A percentile compares a stretch with the other conserved stretches of the same genome.
Evolutionary conservation across 371 early-diverging fungal genomes (phyloP).

Genomic region (Lichtheimia corymbifera): DNA sequence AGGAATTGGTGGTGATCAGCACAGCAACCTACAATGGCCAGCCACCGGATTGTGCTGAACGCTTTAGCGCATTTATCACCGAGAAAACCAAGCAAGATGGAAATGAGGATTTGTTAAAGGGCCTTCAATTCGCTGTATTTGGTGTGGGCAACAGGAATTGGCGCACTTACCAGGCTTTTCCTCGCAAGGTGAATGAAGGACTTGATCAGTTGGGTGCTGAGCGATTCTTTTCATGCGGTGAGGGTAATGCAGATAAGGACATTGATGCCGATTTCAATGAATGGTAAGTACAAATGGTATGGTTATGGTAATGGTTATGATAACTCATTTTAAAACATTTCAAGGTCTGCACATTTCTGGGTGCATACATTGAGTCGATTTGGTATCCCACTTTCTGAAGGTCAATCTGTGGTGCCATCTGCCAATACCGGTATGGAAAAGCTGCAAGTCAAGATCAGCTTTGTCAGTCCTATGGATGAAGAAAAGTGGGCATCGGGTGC

Average conservation of each 20-base stretch:
- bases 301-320: background rate
- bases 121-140: slow-evolving; percentile 52
- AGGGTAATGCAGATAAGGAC: slow-evolving; percentile 53
- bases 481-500: slow-evolving; percentile 27
- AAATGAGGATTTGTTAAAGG: slow-evolving; percentile 27
- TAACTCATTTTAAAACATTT: background rate
- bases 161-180: slow-evolving; percentile 61
- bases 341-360: slow-evolving; percentile 48
- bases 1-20: slow-evolving; percentile 49
- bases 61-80: slow-evolving; percentile 48
- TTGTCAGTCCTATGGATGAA: slow-evolving; percentile 27
- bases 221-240: slow-evolving; percentile 43
- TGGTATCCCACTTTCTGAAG: slow-evolving; percentile 32
- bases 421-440: slow-evolving; percentile 18
- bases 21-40: slow-evolving; percentile 60
- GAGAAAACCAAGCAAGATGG: slow-evolving; percentile 21
- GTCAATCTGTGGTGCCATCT: slow-evolving; percentile 35
- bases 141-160: slow-evolving; percentile 63
- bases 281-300: slow-evolving; percentile 25
- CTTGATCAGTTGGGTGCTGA: slow-evolving; percentile 52
- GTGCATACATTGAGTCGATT: slow-evolving; percentile 26
- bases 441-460: slow-evolving; percentile 20
- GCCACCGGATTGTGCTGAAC: slow-evolving; percentile 61
- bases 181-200: slow-evolving; percentile 34
- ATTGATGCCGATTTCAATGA: slow-evolving; percentile 51